Base-by-base conservation (phyloP, 1,139 yeast species). In the Hyphopichia wangnamkhiaoensis region DNA sequence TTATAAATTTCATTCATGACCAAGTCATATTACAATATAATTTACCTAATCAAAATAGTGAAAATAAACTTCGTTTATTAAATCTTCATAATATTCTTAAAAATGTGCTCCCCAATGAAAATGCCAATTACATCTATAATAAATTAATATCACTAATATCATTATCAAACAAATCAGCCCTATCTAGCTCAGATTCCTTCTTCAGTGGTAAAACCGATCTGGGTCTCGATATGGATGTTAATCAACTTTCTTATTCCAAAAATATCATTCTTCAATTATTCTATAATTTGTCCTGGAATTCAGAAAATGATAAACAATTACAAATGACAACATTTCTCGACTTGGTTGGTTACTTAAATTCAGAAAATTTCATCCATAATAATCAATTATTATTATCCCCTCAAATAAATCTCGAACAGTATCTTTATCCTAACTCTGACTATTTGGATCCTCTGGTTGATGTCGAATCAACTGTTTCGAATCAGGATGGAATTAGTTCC, bases 261-360 rank as follows among this genome's bases (percentile, higher is more conserved):
- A 50, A 48, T 19, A 45, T 53, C 20, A 48, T 58, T 9, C 34
- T 59, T 3, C 50, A 49, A 16, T 42, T 54, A 16, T 49, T 49
- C 27, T 61, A 49, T 33, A 44, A 48, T 31, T 39, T 53, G 23
- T 45, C 56, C 26, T 52, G 50, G 42, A 32, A 44, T 13, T 7
- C 6, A 10, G 16, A 13, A 5, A 31, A 34, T 5, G 46, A 40
- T 20, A 27, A 26, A 2, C 33, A 31, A 18, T 21, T 31, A 4
- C 56, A 50, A 14, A 47, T 46, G 14, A 29, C 18, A 12, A 30
- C 31, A 13, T 61, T 61, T 40, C 46, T 63, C 24, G 56, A 56
- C 17, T 41, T 57, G 15, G 53, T 59, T 3, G 70, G 70, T 2
- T 62, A 47, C 34, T 32, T 48, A 10, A 48, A 55, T 33, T 47